A percentile compares a stretch with the other conserved stretches of the same genome.
phyloP scores from a whole-genome alignment of 2,329 filamentous ascomycete genomes.

The Cladophialophora immunda region DNA sequence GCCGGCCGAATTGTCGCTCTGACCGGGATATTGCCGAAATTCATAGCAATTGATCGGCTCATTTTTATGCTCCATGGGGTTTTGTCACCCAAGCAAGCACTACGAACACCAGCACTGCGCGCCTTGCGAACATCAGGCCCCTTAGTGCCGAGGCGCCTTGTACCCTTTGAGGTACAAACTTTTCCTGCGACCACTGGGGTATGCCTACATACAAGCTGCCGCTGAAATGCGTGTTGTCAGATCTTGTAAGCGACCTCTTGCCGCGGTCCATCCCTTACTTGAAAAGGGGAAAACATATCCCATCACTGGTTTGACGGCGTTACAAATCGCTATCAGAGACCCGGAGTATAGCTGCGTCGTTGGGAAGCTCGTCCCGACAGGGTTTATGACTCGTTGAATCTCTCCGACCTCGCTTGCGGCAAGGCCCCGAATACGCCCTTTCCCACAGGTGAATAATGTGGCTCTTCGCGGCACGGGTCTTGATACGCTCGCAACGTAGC shows the following conservation, averaged over 20 bases:
- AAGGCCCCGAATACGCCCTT: not conserved
- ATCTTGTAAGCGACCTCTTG: not conserved
- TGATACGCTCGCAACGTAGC: not conserved
- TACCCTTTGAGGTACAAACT: not conserved
- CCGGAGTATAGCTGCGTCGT: not conserved
- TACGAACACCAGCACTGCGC: not conserved
- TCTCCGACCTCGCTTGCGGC: not conserved
- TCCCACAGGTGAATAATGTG: not conserved
- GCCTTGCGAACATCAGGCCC: not conserved
- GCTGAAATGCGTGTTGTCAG: not conserved
- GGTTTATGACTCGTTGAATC: not conserved
- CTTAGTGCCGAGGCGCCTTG: not conserved
- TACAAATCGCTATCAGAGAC: not conserved
- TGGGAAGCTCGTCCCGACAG: not conserved
- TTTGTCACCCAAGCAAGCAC: slow-evolving; percentile 10
- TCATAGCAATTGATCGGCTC: not conserved
- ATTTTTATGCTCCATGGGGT: no score
- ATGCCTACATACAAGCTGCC: not conserved
- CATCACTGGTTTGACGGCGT: not conserved
- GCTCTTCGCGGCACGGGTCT: not conserved
- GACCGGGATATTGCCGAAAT: slow-evolving; percentile 16
- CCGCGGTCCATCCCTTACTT: not conserved
- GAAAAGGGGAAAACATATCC: not conserved
- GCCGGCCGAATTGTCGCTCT: not conserved
- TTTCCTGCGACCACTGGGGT: not conserved